Evolutionary conservation across 192 early-diverging fungal genomes (phyloP).

Genomic region (Coemansia sp.): DNA sequence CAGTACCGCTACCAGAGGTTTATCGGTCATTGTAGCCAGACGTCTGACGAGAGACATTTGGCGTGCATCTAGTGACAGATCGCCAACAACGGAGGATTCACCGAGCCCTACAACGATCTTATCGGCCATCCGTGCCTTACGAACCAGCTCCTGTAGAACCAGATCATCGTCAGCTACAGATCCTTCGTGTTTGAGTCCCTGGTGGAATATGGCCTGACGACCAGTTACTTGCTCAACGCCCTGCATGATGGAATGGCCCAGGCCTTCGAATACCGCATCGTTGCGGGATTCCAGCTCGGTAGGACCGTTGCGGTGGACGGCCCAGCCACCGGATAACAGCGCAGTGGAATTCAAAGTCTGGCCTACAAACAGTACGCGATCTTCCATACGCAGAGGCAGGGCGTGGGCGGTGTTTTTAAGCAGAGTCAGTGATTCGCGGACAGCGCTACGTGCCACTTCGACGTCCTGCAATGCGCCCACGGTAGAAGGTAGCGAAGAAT

Average conservation of each 20-base stretch:
- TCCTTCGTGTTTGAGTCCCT: slow-evolving; percentile 12
- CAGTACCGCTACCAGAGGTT: slow-evolving; percentile 53
- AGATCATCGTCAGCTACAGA: not conserved
- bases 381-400: slow-evolving; percentile 50
- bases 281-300: not conserved
- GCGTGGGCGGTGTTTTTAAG: slow-evolving; percentile 52
- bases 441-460: slow-evolving; percentile 48
- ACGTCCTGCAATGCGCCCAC: slow-evolving; percentile 56
- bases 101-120: slow-evolving; percentile 45
- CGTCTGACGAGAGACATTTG: slow-evolving; percentile 39
- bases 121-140: slow-evolving; percentile 24
- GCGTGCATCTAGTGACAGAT: slow-evolving; percentile 26
- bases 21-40: slow-evolving; percentile 12
- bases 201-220: slow-evolving; percentile 5
- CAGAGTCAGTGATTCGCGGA: slow-evolving; percentile 60
- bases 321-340: slow-evolving; percentile 59
- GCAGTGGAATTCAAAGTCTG: slow-evolving; percentile 58
- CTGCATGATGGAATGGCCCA: slow-evolving; percentile 23
- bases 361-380: slow-evolving; percentile 59
- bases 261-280: slow-evolving; percentile 30
- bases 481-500: slow-evolving; percentile 22
- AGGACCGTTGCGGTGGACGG: slow-evolving; percentile 51
- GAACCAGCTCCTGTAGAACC: slow-evolving; percentile 10
- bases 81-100: slow-evolving; percentile 11
- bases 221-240: slow-evolving; percentile 16